Evolutionary conservation across 139 green algal species (phyloP).

Genomic region (Coelastrella sp.): DNA sequence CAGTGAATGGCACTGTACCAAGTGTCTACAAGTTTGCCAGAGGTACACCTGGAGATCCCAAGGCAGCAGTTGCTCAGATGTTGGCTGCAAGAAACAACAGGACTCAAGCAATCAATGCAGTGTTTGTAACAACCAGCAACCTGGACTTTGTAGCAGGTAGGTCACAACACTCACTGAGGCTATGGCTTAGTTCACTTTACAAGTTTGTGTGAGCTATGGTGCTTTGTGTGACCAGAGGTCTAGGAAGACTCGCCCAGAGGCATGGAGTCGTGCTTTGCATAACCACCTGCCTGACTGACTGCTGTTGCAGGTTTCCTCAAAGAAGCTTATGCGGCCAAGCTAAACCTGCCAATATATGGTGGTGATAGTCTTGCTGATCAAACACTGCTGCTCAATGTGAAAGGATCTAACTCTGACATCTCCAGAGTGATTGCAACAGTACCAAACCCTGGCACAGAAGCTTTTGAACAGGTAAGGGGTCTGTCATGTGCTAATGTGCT

Average conservation of each 20-base stretch:
- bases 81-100: not conserved
- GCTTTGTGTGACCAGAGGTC: no score
- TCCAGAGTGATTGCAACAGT: not conserved
- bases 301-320: not conserved
- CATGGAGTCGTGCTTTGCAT: not conserved
- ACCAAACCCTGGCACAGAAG: not conserved
- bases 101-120: not conserved
- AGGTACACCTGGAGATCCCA: not conserved
- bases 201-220: no score
- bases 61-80: conserved; percentile 9
- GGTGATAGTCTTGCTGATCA: conserved; percentile 5
- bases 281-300: not conserved
- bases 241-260: not conserved
- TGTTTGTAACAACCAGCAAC: conserved; percentile 32
- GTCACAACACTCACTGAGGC: not conserved
- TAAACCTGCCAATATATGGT: not conserved
- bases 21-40: not conserved
- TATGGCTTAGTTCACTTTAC: not conserved
- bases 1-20: conserved; percentile 21
- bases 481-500: not conserved
- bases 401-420: not conserved
- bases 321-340: not conserved
- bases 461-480: not conserved
- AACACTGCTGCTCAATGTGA: not conserved
- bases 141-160: not conserved